phyloP scores from a whole-genome alignment of 768 basidiomycete species.

The Kwoniella shandongensis region DNA sequence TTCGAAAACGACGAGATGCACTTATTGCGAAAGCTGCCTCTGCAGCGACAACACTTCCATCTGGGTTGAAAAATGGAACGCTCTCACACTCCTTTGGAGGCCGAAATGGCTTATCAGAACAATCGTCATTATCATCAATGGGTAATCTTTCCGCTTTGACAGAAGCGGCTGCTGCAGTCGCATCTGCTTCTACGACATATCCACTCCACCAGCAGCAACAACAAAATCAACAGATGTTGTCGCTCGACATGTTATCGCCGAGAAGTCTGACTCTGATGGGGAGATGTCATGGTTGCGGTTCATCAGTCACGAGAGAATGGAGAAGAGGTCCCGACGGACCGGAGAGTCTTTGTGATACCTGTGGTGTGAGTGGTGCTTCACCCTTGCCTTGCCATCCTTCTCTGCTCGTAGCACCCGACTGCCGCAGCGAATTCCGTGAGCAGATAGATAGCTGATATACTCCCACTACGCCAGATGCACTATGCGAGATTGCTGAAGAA shows the following conservation, averaged over 20 bases:
- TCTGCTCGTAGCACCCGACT: too few relatives aligned
- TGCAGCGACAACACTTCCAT: conserved; percentile 8
- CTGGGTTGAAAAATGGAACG: background rate
- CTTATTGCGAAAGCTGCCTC: conserved; percentile 34
- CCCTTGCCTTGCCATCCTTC: too few relatives aligned
- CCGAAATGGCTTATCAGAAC: background rate
- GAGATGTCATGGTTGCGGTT: conserved; percentile 42
- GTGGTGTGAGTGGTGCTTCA: conserved; percentile 37
- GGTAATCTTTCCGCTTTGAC: conserved; percentile 10
- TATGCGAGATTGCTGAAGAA: conserved; percentile 29
- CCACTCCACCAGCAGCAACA: background rate
- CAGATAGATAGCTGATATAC: too few relatives aligned
- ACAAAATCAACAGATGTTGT: background rate
- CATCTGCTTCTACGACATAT: background rate
- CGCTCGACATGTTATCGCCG: background rate
- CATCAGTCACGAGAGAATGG: conserved; percentile 31
- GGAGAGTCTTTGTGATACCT: conserved; percentile 39
- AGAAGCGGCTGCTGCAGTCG: conserved; percentile 1
- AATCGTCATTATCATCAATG: background rate
- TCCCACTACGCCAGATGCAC: conserved; percentile 19
- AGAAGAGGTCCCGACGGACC: conserved; percentile 47
- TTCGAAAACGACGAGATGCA: conserved; percentile 34
- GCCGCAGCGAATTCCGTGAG: too few relatives aligned
- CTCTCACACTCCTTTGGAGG: background rate
- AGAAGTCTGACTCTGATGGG: background rate